A percentile compares a stretch with the other conserved stretches of the same genome.
Conservation (phyloP, 1,284 basidiomycete genomes). For the Cerioporus squamosus region DNA sequence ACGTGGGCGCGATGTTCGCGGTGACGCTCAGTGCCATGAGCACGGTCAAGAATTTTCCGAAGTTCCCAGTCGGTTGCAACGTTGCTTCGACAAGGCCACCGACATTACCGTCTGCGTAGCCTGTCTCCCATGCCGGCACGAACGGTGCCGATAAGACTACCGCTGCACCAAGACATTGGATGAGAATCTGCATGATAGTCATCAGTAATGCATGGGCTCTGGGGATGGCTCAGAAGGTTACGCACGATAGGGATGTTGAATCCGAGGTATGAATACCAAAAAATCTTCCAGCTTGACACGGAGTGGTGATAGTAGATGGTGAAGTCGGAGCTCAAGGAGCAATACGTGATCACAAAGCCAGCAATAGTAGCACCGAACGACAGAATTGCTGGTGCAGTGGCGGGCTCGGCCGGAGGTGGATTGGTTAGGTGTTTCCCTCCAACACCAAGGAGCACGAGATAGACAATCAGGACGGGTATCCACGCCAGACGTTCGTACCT, state of each 20-base stretch:
- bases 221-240: too few relatives aligned
- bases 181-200: slow-evolving; percentile 41
- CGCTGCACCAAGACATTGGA: slow-evolving; percentile 83
- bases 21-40: slow-evolving; percentile 79
- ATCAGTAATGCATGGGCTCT: background rate
- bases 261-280: slow-evolving; percentile 76
- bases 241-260: slow-evolving; percentile 70
- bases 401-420: slow-evolving; percentile 47
- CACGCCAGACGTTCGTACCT: slow-evolving; percentile 81
- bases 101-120: slow-evolving; percentile 63
- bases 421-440: slow-evolving; percentile 68
- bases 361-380: slow-evolving; percentile 73
- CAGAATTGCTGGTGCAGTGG: slow-evolving; percentile 56
- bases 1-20: slow-evolving; percentile 84
- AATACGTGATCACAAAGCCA: slow-evolving; percentile 75
- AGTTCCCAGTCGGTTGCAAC: slow-evolving; percentile 69
- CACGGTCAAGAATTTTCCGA: slow-evolving; percentile 90
- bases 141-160: slow-evolving; percentile 58
- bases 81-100: slow-evolving; percentile 81
- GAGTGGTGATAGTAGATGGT: slow-evolving; percentile 66
- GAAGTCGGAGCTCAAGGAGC: slow-evolving; percentile 73
- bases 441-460: slow-evolving; percentile 75
- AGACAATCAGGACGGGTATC: slow-evolving; percentile 80
- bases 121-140: slow-evolving; percentile 73
- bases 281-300: slow-evolving; percentile 70